These are phyloP conservation scores for Clavulina sp. DNA, from an alignment of 768 basidiomycete species.

Conservation along the genomic window DNA sequence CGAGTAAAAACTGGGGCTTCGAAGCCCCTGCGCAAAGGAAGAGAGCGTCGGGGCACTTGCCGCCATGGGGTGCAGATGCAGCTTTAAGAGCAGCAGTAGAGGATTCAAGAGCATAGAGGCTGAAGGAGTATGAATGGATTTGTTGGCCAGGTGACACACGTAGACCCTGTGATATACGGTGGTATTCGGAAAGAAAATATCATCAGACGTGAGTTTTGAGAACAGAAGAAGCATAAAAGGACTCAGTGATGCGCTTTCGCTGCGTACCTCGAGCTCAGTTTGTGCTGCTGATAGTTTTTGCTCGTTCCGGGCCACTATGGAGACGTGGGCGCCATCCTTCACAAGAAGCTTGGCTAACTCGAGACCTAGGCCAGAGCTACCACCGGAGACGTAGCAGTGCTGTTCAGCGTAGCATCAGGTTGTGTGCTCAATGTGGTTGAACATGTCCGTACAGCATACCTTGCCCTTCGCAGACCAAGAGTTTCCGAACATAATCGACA, in stretches of 20 bases:
- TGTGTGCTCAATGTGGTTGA: too few species aligned
- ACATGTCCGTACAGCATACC: too few species aligned
- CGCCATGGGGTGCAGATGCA: slow-evolving; percentile 36
- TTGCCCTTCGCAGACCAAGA: too few species aligned
- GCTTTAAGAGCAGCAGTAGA: slow-evolving; percentile 46
- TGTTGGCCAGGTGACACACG: too few species aligned
- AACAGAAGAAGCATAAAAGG: too few species aligned
- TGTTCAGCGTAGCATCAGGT: too few species aligned
- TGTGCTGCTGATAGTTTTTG: slow-evolving; percentile 43
- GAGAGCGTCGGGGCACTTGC: slow-evolving; percentile 54
- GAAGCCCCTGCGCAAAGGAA: slow-evolving; percentile 66
- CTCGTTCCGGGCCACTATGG: slow-evolving; percentile 67
- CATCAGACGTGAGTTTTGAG: too few species aligned
- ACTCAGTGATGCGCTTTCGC: too few species aligned
- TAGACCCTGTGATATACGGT: not conserved
- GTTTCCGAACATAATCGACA: too few species aligned
- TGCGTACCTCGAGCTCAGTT: slow-evolving; percentile 42
- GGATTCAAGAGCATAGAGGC: slow-evolving; percentile 33
- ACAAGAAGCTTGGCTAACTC: slow-evolving; percentile 51
- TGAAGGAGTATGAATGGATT: slow-evolving; percentile 47
- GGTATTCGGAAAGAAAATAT: too few species aligned
- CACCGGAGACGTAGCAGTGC: slow-evolving; percentile 80
- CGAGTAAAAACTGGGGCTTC: slow-evolving; percentile 57
- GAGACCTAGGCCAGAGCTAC: slow-evolving; percentile 64
- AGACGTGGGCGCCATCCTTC: slow-evolving; percentile 58